A percentile compares a stretch with the other conserved stretches of the same genome.
These are phyloP conservation scores for Aspergillus affinis DNA, from an alignment of 495 filamentous ascomycete genomes.

Conservation along the genomic window DNA sequence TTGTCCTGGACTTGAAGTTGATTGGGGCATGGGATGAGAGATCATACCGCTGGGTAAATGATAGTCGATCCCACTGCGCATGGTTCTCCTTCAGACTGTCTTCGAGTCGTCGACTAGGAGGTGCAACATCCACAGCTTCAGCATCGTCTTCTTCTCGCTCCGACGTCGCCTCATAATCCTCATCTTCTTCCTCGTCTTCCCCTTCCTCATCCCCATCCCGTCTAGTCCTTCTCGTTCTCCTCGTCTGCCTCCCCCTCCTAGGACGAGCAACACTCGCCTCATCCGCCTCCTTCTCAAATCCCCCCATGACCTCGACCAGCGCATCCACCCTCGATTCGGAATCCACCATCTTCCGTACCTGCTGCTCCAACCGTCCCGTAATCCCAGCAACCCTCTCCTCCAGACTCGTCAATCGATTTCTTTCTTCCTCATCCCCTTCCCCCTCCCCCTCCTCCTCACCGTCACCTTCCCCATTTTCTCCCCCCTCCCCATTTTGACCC, in stretches of 20 bases:
- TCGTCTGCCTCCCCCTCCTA: constrained; percentile 16
- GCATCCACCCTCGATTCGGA: constrained; percentile 31
- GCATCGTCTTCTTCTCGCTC: constrained; percentile 23
- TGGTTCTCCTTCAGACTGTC: constrained; percentile 26
- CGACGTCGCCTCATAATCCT: constrained; percentile 27
- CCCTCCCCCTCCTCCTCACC: constrained; percentile 22
- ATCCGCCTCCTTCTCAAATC: constrained; percentile 32
- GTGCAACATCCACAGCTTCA: constrained; percentile 7
- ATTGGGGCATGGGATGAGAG: not conserved
- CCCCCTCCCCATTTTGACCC: constrained; percentile 8
- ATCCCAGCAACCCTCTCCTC: constrained; percentile 31
- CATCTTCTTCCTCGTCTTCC: constrained; percentile 10
- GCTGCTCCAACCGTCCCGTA: constrained; percentile 39
- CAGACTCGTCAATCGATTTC: constrained; percentile 25
- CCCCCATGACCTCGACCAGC: constrained; percentile 31
- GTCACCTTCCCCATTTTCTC: constrained; percentile 25
- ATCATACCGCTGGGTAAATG: constrained; percentile 40
- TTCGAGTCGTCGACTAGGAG: constrained; percentile 29
- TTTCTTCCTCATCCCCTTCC: constrained; percentile 21
- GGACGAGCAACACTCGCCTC: not conserved
- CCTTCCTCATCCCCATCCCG: constrained; percentile 24
- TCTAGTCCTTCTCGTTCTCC: constrained; percentile 24
- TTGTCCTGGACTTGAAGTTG: not conserved
- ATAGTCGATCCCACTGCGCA: constrained; percentile 33
- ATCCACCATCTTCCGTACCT: constrained; percentile 43